Conservation (phyloP, 805 yeast genomes). For the Lipomyces sp. region DNA sequence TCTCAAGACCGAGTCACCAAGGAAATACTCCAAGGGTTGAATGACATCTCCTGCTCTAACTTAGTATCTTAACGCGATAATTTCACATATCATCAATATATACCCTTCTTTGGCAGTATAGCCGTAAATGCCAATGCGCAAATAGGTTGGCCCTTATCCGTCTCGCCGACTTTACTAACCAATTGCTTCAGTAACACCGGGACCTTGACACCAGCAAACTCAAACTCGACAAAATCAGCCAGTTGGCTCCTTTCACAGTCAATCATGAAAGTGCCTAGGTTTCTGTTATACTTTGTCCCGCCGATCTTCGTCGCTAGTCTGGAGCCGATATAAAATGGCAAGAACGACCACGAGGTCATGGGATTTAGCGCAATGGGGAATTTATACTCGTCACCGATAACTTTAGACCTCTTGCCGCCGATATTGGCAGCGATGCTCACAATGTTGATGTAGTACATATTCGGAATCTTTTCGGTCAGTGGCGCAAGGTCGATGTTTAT, state of each 20-base stretch:
- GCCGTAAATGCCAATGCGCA: slow-evolving; percentile 28
- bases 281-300: slow-evolving; percentile 7
- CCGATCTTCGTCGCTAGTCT: slow-evolving; percentile 13
- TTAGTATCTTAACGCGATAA: neutral
- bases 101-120: slow-evolving; percentile 4
- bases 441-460: slow-evolving; percentile 1
- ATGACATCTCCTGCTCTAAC: neutral
- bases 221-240: slow-evolving; percentile 15
- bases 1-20: slow-evolving; percentile 29
- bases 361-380: slow-evolving; percentile 19
- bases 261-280: slow-evolving; percentile 12
- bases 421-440: slow-evolving; percentile 1
- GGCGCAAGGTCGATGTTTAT: slow-evolving; percentile 15
- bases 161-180: slow-evolving; percentile 15
- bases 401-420: neutral
- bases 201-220: slow-evolving; percentile 22
- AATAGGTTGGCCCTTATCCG: slow-evolving; percentile 20
- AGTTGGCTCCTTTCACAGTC: slow-evolving; percentile 2
- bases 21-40: slow-evolving; percentile 7
- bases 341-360: slow-evolving; percentile 21
- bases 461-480: neutral
- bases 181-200: slow-evolving; percentile 23
- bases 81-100: neutral
- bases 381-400: neutral
- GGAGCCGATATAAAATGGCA: slow-evolving; percentile 22